Base-by-base conservation (phyloP, 148 eudicot species). In the Vaccinium corymbosum region DNA sequence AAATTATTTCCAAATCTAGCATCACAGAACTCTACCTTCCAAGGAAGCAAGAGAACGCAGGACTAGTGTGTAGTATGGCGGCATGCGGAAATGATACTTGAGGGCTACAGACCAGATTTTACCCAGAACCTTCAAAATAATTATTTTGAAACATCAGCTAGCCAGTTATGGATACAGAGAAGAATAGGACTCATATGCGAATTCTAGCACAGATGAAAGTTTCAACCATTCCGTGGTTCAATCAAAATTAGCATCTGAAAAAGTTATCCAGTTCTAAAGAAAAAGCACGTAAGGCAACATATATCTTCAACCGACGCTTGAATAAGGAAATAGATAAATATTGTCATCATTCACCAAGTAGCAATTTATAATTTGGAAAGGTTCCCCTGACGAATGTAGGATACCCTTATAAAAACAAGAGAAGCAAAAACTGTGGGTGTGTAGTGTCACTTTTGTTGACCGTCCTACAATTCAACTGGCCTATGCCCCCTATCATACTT, bases 41-140 rank as follows among this genome's bases (percentile, higher is more conserved):
- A 97, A 84, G 66, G 99, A 97, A 83, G 99, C 99, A 84, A 97
- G 92, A 81, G 99, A 97, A 51, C 98, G 98, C 81, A 97, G 85
- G 87, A 97, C 87, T 77, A 97, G 90, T 2, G 97, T 93, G 64
- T 80, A 97, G 87, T 97, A 97, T 11, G 98, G 98, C 56, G 99
- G 98, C 98, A 97, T 97, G 72, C 91, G 94, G 74, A 95, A 92
- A 73, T 95, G 92, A 85, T 93, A 95, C 92, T 95, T 94, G 84
- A 97, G 76, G 81, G 98, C 98, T 75, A 97, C 87, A 84, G 98
- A 91, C 92, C 88, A 92, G 81, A 97, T 93, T 87, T 94, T 94
- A 79, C 99, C 94, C 87, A 97, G 92, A 80, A 97, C 96, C 99
- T 97, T 80, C 91, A 86, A 29, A 59, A 78, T 10, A 88, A 20